Evolutionary conservation across 1,139 yeast genomes (phyloP), one percentile per base, ranked within the genome.

Genomic region (Yamadazyma aaseri): DNA sequence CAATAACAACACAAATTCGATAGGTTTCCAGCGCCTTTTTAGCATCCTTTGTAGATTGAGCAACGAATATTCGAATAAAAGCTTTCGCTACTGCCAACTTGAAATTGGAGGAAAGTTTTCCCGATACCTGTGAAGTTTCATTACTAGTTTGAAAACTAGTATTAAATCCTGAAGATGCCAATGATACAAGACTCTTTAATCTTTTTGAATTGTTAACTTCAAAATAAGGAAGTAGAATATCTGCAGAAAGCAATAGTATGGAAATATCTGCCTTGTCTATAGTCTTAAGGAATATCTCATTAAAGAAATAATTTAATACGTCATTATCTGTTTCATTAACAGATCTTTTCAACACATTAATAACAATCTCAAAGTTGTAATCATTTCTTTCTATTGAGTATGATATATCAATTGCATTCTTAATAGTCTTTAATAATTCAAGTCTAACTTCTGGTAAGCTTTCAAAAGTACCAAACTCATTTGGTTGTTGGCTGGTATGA

Each of bases 381-480:
- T 44, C 53, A 41, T 45, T 34, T 38, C 49, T 47, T 35, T 53
- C 57, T 43, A 56, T 42, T 2, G 54, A 51, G 27, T 46, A 43
- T 6, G 79, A 71, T 1, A 64, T 50, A 22, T 58, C 60, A 34
- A 63, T 67, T 0, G 73, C 65, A 6, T 71, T 67, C 10, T 62
- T 58, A 13, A 82, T 53, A 4, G 78, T 58, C 30, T 54, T 55
- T 10, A 81, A 53, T 15, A 72, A 65, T 7, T 59, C 57, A 0
- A 65, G 39, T 28, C 79, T 65, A 2, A 72, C 60, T 2, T 57
- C 55, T 2, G 32, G 26, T 6, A 11, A 8, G 12, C 36, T 28
- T 28, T 40, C 41, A 4, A 20, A 15, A 3, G 46, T 40, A 5
- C 26, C 5, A 8, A 20, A 11, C 4, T 28, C 22, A 8, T 42